Evolutionary conservation across 352 stramenopile species (phyloP), one percentile per base, ranked within the genome.

Genomic region (Pythium aquatile): DNA sequence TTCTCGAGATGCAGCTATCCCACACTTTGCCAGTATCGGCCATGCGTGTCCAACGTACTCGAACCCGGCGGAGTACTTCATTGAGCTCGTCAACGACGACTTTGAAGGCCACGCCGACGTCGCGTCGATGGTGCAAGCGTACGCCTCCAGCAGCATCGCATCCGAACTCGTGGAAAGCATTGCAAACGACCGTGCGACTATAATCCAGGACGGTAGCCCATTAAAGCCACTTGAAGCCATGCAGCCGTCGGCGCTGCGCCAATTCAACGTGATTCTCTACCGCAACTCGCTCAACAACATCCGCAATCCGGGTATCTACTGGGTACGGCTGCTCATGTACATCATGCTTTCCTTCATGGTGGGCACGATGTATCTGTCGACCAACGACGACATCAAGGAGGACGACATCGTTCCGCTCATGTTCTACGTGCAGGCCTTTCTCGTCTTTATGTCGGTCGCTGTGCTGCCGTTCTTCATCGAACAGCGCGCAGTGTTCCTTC

Each of bases 381-480:
- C 70, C 4, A 79, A 83, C 65, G 52, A 74, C 8, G 58, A 76
- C 10, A 35, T 85, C 58, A 70, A 61, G 3, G 67, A 81, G 3
- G 64, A 79, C 7, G 73, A 83, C 35, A 47, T 78, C 32, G 65
- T 83, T 6, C 66, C 74, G 20, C 29, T 95, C 49, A 58, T 96
- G 9, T 96, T 95, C 66, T 96, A 92, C 76, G 76, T 91, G 32
- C 78, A 88, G 28, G 83, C 86, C 10, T 96, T 97, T 66, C 77
- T 96, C 40, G 81, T 93, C 46, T 96, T 94, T 69, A 96, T 96
- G 90, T 89, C 77, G 52, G 79, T 96, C 44, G 87, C 88, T 4
- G 83, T 91, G 5, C 66, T 97, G n/a, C 87, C 90, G 3, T 95
- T 94, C 70, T 88, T 93, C 49, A 88, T 97, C 46, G 78, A 95